A percentile compares a stretch with the other conserved stretches of the same genome.
Evolutionary conservation across 768 basidiomycete species (phyloP).

Genomic region (Lactifluus volemus): DNA sequence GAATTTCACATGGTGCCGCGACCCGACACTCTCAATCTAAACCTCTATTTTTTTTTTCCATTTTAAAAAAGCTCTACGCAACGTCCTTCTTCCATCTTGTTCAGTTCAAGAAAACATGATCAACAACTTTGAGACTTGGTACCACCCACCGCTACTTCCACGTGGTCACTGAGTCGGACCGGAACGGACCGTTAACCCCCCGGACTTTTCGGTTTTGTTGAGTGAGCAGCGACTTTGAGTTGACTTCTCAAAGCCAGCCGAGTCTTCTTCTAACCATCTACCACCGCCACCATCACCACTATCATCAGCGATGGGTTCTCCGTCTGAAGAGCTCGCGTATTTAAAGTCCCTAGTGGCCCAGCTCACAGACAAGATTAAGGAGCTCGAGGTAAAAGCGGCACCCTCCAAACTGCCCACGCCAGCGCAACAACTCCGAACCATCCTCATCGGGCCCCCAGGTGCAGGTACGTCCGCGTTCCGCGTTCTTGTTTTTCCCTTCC

Average conservation of each 20-base stretch:
- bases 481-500: not conserved
- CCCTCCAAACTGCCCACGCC: constrained; percentile 43
- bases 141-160: not conserved
- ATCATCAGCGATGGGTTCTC: constrained; percentile 39
- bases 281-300: not conserved
- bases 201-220: too few relatives aligned
- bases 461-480: constrained; percentile 56
- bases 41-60: not conserved
- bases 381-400: constrained; percentile 61
- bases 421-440: constrained; percentile 75
- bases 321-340: constrained; percentile 79
- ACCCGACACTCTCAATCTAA: not conserved
- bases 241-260: too few relatives aligned
- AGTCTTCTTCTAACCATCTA: not conserved
- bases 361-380: constrained; percentile 81
- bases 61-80: too few relatives aligned
- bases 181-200: not conserved
- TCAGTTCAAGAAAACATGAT: too few relatives aligned
- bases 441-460: constrained; percentile 94
- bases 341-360: constrained; percentile 88
- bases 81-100: too few relatives aligned
- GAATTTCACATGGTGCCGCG: not conserved
- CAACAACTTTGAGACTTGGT: too few relatives aligned
- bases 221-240: too few relatives aligned
- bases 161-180: not conserved